phyloP scores from a whole-genome alignment of 495 filamentous ascomycete species.

The Pyrenopolyporus hunteri region DNA sequence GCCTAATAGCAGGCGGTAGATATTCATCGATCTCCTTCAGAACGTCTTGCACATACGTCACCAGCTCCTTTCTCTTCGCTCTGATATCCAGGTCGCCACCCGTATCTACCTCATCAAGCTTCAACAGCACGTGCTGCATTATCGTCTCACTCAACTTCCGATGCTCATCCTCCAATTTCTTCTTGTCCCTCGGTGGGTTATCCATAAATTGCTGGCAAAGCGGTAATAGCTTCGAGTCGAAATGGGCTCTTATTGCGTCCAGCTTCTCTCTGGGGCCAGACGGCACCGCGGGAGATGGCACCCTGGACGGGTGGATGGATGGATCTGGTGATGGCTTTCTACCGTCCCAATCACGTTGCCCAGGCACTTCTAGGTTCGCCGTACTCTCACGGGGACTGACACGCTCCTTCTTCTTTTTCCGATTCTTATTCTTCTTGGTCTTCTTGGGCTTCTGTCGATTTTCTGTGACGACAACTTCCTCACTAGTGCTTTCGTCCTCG shows the following conservation, averaged over 20 bases:
- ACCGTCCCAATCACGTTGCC: constrained; percentile 24
- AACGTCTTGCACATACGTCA: constrained; percentile 72
- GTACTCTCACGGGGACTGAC: constrained; percentile 47
- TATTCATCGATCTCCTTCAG: constrained; percentile 67
- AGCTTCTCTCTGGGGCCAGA: constrained; percentile 70
- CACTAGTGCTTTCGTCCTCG: constrained; percentile 58
- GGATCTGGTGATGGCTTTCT: constrained; percentile 30
- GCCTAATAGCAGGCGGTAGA: constrained; percentile 8
- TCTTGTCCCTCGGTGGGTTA: constrained; percentile 70
- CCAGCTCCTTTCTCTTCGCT: constrained; percentile 71
- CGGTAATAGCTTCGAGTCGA: constrained; percentile 70
- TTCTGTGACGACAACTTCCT: constrained; percentile 51
- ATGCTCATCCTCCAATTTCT: constrained; percentile 77
- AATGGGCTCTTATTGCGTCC: constrained; percentile 68
- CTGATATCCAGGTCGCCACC: constrained; percentile 69
- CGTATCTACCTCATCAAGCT: constrained; percentile 82
- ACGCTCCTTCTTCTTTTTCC: constrained; percentile 50
- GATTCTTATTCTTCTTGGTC: constrained; percentile 51
- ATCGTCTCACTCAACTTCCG: constrained; percentile 83
- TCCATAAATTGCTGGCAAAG: constrained; percentile 67
- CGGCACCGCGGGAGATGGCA: constrained; percentile 43
- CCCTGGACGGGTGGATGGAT: constrained; percentile 39
- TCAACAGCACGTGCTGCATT: constrained; percentile 80
- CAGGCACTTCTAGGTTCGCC: constrained; percentile 43
- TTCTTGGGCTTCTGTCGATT: constrained; percentile 43